Conservation (phyloP, 108 stramenopile genomes). For the Nitzschia putrida region DNA sequence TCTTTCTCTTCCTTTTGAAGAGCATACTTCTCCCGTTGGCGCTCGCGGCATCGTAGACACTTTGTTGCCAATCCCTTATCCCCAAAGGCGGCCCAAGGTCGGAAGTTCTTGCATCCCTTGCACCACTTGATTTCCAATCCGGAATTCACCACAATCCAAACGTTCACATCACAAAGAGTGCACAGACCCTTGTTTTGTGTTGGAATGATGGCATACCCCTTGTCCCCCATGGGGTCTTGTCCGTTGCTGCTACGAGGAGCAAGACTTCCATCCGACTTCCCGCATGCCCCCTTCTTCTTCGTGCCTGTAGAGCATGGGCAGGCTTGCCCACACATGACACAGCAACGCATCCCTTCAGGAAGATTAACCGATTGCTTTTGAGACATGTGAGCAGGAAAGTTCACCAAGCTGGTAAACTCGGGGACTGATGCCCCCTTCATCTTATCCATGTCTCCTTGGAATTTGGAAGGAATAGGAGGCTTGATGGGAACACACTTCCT, state of each 20-base stretch:
- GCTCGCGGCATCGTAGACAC: constrained; percentile 83
- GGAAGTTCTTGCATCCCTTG: constrained; percentile 92
- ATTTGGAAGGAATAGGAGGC: constrained; percentile 83
- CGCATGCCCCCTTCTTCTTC: constrained; percentile 52
- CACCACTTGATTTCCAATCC: constrained; percentile 91
- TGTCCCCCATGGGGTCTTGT: constrained; percentile 33
- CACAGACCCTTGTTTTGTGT: constrained; percentile 92
- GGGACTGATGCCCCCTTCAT: constrained; percentile 71
- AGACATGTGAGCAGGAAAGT: constrained; percentile 87
- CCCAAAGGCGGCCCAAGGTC: constrained; percentile 88
- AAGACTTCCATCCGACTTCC: constrained; percentile 33
- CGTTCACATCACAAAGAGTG: constrained; percentile 85
- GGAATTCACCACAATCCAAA: constrained; percentile 77
- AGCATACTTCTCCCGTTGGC: constrained; percentile 88
- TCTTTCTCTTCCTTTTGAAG: constrained; percentile 71
- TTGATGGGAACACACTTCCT: constrained; percentile 76
- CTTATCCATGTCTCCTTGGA: constrained; percentile 86
- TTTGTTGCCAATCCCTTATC: constrained; percentile 90
- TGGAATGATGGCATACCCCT: constrained; percentile 61
- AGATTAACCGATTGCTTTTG: constrained; percentile 78
- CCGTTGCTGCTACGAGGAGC: constrained; percentile 32
- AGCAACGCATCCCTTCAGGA: constrained; percentile 85
- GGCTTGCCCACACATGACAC: constrained; percentile 89
- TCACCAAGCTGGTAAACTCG: constrained; percentile 84
- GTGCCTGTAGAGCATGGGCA: constrained; percentile 66